phyloP scores from a whole-genome alignment of 352 stramenopile species.

The Pythium folliculosum region DNA sequence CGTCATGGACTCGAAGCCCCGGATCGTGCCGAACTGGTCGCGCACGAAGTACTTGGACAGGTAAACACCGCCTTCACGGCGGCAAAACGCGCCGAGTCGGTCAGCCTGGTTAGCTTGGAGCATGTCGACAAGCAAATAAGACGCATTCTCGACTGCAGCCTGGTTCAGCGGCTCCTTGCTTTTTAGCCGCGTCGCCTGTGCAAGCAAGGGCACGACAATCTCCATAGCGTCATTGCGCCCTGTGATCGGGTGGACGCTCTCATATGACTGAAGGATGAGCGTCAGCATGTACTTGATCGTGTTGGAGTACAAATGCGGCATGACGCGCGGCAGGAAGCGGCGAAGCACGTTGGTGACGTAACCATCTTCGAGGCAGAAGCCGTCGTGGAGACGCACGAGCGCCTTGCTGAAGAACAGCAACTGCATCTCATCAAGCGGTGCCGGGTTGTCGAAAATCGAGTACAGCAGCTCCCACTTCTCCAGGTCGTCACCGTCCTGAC shows the following conservation, averaged over 20 bases:
- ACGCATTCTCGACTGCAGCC: slow-evolving; percentile 71
- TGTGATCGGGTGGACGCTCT: slow-evolving; percentile 88
- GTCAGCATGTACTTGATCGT: slow-evolving; percentile 91
- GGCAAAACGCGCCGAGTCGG: slow-evolving; percentile 77
- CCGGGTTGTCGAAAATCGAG: slow-evolving; percentile 75
- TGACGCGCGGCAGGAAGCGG: slow-evolving; percentile 71
- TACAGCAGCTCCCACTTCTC: slow-evolving; percentile 84
- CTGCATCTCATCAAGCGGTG: slow-evolving; percentile 86
- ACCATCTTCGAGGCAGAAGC: slow-evolving; percentile 84
- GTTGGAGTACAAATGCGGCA: slow-evolving; percentile 86
- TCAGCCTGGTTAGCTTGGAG: slow-evolving; percentile 87
- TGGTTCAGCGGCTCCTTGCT: slow-evolving; percentile 41
- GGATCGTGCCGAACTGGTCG: slow-evolving; percentile 88
- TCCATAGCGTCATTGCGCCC: slow-evolving; percentile 88
- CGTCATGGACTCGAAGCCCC: slow-evolving; percentile 85
- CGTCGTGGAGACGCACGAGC: slow-evolving; percentile 83
- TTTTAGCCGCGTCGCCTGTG: slow-evolving; percentile 49
- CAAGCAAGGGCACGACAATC: slow-evolving; percentile 67
- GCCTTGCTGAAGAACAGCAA: slow-evolving; percentile 88
- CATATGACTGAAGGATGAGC: slow-evolving; percentile 86
- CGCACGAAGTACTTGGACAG: slow-evolving; percentile 89
- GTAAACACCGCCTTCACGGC: slow-evolving; percentile 79
- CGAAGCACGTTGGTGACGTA: slow-evolving; percentile 85
- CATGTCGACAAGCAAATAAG: slow-evolving; percentile 83
- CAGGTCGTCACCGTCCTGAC: slow-evolving; percentile 69